Base-by-base conservation (phyloP, 176 grass and related monocot genomes). In the Avena insularis region DNA sequence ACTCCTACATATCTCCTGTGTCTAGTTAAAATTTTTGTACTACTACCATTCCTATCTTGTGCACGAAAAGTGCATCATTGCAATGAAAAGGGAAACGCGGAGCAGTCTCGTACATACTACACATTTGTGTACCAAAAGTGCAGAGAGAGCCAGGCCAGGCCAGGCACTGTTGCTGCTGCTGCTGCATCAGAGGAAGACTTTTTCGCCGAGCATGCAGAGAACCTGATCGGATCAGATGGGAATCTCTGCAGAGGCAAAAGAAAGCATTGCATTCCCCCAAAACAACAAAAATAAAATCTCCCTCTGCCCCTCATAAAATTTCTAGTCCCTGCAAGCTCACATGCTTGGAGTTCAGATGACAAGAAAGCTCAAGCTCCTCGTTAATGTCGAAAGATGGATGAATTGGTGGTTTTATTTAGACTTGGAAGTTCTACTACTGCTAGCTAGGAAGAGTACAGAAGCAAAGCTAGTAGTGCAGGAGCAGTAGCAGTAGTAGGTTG, bases 121-220 rank as follows among this genome's bases (percentile, higher is more conserved):
- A 64, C 82, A 59, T 71, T 75, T 71, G 78, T 67, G 78, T 83
- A 79, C 84, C 64, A 49, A 72, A 90, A 87, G 33, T 20, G 17
- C 10, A 21, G 51, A 53, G 49, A 6, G 9, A 6, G 33, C 33
- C 33, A 35, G 33, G 47, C 7, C 15, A 76, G 27, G 75, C 20
- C 51, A 36, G 74, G 4, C 29, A 83, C 79, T 73, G 73, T 73
- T 53, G 63, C 45, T 36, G 40, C 40, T 43, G 40, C 40, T 1
- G 40, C 40, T 43, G 79, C 73, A 79, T 87, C 55, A 90, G 79
- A 71, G 68, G 63, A 90, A 90, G 84, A 81, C 79, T 62, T 79
- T 78, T 90, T 31, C 77, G 77, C 53, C 79, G 17, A 53, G 65
- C 80, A 57, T 57, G 64, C 80, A 71, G 65, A 90, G 73, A 82